Base-by-base conservation (phyloP, 2,329 filamentous ascomycete species). In the Neofusicoccum laricinum region DNA sequence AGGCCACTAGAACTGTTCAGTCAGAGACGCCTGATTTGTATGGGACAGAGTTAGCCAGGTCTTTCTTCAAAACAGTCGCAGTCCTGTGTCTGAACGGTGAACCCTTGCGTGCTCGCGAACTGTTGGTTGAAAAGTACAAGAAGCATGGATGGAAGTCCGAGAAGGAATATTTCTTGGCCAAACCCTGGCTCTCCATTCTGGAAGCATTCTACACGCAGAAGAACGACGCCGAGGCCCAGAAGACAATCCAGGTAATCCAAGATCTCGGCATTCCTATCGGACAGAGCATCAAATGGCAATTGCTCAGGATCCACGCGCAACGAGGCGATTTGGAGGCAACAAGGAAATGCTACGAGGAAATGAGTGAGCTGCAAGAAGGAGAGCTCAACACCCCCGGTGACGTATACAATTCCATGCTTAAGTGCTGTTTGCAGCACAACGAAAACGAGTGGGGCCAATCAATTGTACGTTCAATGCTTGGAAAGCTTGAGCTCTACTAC, bases 291-390 rank as follows among this genome's bases (percentile, higher is more conserved):
- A 81, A 84, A 63, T 71, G 78, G 64, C 69, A 84, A 38, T 80
- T 95, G 73, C 83, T 88, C 2, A 75, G 75, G 0, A 90, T 89
- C 69, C 92, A 88, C 69, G 85, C 88, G 1, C 74, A 79, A 12
- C 81, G 80, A 49, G 79, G 88, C 68, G 79, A 86, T 51, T 72
- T 89, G 3, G 74, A 81, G n/a, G 84, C 86, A 66, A 88, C 88
- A 2, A 88, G 90, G 71, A 73, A 80, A 12, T 92, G 92, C 86
- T 93, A 90, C 70, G 77, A 83, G 21, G 85, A 84, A 66, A 80
- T 84, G 3, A 70, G 77, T 14, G 73, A 72, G 32, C 50, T 34
- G n/a, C 8, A 57, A 7, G 67, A 66, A 32, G 34, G 21, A n/a
- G 34, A 40, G 14, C 1, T 5, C 45, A 2, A 14, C 10, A 1